Base-by-base conservation (phyloP, 768 basidiomycete genomes). In the Suillus clintonianus region DNA sequence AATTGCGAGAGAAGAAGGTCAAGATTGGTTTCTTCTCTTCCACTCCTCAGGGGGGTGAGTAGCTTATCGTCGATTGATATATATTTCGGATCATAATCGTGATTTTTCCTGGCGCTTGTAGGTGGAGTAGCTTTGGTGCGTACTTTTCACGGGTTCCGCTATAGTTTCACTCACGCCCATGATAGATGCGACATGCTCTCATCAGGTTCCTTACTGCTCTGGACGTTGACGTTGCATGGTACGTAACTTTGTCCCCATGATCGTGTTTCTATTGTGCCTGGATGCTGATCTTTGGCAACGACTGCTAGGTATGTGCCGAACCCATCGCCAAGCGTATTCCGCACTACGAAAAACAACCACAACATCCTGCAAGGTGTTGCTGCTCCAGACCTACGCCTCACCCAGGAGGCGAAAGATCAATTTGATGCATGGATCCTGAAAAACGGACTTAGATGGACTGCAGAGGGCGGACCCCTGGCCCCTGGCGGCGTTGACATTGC, bases 341-440 rank as follows among this genome's bases (percentile, higher is more conserved):
- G 94, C 67, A 94, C 91, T 65, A 96, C 94, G 67, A 92, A 92
- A 83, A 93, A 94, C 92, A 94, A 94, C 81, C 92, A 94, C 85
- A 94, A 94, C 78, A 94, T 93, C 73, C 82, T 97, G 27, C 95
- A 97, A 86, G 95, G 95, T 65, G 95, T 97, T 58, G 91, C 95
- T 2, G 77, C 87, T 14, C 88, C 90, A 10, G 86, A 86, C 64
- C 83, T 94, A 57, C 89, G 92, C 64, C 85, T 97, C 51, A 90
- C 87, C 1, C 83, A 90, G 66, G 87, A 89, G 61, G 88, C 90
- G 59, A 92, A 94, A 78, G 87, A 87, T 62, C 85, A 82, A 61
- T 94, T 94, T 68, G 91, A 92, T 68, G 84, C 89, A 8, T 97
- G 95, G 95, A 95, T 95, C 64, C 81, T 87, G 67, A 92, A 91